A percentile compares a stretch with the other conserved stretches of the same genome.
Conservation (phyloP, 352 stramenopile genomes). For the Pythium pyrilobum region DNA sequence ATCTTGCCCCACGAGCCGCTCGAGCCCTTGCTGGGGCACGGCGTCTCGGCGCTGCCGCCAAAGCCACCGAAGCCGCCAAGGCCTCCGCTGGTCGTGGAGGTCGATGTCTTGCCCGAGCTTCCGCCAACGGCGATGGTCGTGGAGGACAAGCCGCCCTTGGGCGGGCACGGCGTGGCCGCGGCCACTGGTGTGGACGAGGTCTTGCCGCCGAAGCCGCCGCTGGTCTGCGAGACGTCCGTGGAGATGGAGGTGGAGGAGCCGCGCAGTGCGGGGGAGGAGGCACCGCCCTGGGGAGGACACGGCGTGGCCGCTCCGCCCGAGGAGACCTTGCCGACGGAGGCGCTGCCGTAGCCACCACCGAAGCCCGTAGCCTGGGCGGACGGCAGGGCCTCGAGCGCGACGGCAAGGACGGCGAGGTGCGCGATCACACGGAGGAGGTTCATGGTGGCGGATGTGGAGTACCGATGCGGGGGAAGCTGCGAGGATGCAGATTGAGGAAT, state of each 20-base stretch:
- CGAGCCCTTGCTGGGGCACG: background rate
- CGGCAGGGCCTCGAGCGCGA: background rate
- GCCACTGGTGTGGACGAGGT: no score
- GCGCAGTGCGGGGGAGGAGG: background rate
- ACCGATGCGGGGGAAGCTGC: background rate
- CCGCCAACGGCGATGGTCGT: background rate
- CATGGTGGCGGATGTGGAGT: background rate
- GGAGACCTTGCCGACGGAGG: background rate
- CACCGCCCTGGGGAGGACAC: background rate
- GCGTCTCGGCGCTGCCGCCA: background rate
- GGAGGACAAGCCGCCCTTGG: background rate
- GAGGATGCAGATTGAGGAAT: constrained; percentile 1
- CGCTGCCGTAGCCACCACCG: background rate
- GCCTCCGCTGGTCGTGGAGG: background rate
- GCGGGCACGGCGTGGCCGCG: background rate
- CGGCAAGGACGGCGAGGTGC: background rate
- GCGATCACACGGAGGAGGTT: background rate
- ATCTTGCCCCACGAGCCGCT: no score
- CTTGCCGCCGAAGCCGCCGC: background rate
- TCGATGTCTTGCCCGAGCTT: background rate
- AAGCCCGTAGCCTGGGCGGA: background rate
- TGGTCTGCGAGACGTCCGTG: background rate
- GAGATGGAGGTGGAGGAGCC: background rate
- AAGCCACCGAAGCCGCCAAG: background rate
- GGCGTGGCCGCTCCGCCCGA: background rate